phyloP scores from a whole-genome alignment of 805 yeast species.

The Zygoascus ofunaensis region DNA sequence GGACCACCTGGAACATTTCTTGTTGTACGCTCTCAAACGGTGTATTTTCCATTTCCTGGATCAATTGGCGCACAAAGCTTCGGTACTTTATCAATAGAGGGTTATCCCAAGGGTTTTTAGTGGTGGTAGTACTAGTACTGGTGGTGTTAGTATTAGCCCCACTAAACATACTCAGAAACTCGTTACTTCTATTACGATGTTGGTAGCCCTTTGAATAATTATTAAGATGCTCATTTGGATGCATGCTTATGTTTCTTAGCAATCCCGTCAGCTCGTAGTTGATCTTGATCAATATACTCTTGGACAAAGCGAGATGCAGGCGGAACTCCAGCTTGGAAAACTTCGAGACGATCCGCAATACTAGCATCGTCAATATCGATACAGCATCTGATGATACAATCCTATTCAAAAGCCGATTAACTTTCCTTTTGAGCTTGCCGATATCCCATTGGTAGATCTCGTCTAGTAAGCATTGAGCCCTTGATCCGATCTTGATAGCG shows the following conservation, averaged over 20 bases:
- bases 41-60: constrained; percentile 22
- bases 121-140: not conserved
- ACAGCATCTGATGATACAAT: constrained; percentile 21
- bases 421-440: constrained; percentile 20
- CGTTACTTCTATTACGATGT: not conserved
- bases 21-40: constrained; percentile 20
- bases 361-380: constrained; percentile 23
- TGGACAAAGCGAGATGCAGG: constrained; percentile 24
- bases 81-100: constrained; percentile 21
- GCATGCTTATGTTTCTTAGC: constrained; percentile 7
- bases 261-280: constrained; percentile 23
- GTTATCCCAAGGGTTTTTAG: constrained; percentile 1
- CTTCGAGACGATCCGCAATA: constrained; percentile 21
- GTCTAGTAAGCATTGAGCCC: constrained; percentile 18
- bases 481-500: constrained; percentile 19
- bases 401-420: constrained; percentile 9
- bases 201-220: not conserved
- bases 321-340: constrained; percentile 21
- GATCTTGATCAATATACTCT: constrained; percentile 25
- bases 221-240: not conserved
- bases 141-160: not conserved
- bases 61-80: constrained; percentile 22
- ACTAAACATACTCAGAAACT: not conserved
- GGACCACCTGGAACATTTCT: constrained; percentile 25
- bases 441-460: constrained; percentile 24